phyloP scores from a whole-genome alignment of 2,329 filamentous ascomycete species.

The Fusarium albosuccineum region DNA sequence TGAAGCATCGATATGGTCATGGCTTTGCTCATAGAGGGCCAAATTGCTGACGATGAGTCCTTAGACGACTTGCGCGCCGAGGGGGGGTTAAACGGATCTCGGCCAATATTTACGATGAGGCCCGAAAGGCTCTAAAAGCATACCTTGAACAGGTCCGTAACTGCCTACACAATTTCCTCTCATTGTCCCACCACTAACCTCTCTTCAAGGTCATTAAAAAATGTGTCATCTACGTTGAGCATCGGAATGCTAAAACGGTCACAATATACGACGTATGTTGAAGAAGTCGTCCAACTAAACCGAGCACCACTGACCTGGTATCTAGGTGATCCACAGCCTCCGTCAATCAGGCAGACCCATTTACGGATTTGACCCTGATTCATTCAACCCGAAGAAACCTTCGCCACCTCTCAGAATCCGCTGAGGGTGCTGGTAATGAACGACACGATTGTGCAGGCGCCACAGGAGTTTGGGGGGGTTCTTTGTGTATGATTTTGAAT shows the following conservation, averaged over 20 bases:
- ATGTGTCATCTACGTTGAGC: conserved; percentile 65
- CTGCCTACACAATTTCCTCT: background rate
- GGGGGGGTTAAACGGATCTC: conserved; percentile 84
- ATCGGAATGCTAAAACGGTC: conserved; percentile 71
- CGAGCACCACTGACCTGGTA: conserved; percentile 15
- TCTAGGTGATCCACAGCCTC: conserved; percentile 68
- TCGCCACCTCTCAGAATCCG: background rate
- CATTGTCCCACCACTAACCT: conserved; percentile 19
- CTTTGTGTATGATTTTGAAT: conserved; percentile 2
- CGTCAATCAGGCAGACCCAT: conserved; percentile 64
- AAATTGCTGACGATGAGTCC: conserved; percentile 17
- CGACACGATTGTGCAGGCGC: conserved; percentile 3
- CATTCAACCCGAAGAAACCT: conserved; percentile 9
- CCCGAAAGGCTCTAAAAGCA: conserved; percentile 63
- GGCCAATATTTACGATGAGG: conserved; percentile 72
- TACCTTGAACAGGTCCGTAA: conserved; percentile 62
- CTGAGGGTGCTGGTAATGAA: background rate
- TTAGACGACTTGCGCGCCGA: conserved; percentile 77
- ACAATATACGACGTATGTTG: conserved; percentile 70
- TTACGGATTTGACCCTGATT: conserved; percentile 69
- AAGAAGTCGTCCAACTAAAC: background rate
- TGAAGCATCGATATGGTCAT: too few species aligned
- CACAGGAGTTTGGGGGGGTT: conserved; percentile 6
- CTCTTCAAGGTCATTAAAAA: conserved; percentile 63
- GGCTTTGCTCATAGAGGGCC: background rate